A percentile compares a stretch with the other conserved stretches of the same genome.
Conservation (phyloP, 768 basidiomycete species). For the Scleroderma bovista region DNA sequence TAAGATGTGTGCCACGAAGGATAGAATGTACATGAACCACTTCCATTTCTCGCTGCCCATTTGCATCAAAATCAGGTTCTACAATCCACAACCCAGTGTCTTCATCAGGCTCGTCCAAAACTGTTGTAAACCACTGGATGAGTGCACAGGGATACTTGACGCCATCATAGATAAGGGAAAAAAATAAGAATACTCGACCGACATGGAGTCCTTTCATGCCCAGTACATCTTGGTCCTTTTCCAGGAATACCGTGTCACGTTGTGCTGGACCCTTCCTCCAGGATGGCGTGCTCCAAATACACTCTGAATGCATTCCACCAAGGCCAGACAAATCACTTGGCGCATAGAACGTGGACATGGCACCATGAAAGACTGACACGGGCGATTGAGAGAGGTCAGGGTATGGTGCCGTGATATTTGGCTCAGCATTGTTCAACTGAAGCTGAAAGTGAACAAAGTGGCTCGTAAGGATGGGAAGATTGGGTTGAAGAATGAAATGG, state of each 20-base stretch:
- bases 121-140: slow-evolving; percentile 19
- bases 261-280: slow-evolving; percentile 16
- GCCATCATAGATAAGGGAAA: slow-evolving; percentile 14
- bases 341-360: slow-evolving; percentile 6
- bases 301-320: slow-evolving; percentile 26
- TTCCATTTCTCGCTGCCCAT: too few species aligned
- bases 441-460: background rate
- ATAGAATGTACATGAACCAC: too few species aligned
- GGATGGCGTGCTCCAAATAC: slow-evolving; percentile 16
- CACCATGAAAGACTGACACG: background rate
- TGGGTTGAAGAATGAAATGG: background rate
- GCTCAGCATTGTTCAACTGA: too few species aligned
- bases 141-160: slow-evolving; percentile 20
- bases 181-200: slow-evolving; percentile 16
- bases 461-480: background rate
- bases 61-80: too few species aligned
- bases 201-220: slow-evolving; percentile 18
- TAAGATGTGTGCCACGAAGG: too few species aligned
- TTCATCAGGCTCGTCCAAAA: too few species aligned
- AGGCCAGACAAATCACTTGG: slow-evolving; percentile 23
- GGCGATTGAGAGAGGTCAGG: background rate
- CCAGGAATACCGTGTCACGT: slow-evolving; percentile 20
- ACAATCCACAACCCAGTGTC: too few species aligned
- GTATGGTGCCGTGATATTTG: too few species aligned
- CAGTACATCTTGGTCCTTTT: slow-evolving; percentile 2